Conservation (phyloP, 176 grass and related monocot genomes). For the Carex myosuroides region DNA sequence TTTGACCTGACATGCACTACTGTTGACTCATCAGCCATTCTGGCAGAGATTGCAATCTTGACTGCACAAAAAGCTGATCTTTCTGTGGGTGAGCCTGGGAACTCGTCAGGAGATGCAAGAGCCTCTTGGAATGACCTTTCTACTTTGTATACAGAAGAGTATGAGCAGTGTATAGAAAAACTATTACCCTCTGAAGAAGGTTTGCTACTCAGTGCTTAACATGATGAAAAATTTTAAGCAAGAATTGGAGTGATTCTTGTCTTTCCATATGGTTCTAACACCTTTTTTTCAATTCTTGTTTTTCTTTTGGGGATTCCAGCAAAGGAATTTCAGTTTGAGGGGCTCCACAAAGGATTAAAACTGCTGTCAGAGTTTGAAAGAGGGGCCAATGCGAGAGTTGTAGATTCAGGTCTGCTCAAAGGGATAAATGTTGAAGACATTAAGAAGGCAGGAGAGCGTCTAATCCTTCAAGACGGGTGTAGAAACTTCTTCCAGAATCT, state of each 20-base stretch:
- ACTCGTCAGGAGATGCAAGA: conserved; percentile 50
- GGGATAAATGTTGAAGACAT: conserved; percentile 91
- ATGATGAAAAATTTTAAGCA: conserved; percentile 18
- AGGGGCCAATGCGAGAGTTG: conserved; percentile 75
- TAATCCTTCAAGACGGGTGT: conserved; percentile 86
- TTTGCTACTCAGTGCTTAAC: conserved; percentile 25
- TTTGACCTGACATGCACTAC: conserved; percentile 97
- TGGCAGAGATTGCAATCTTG: conserved; percentile 87
- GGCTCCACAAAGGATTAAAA: conserved; percentile 55
- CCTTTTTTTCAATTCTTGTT: conserved; percentile 25
- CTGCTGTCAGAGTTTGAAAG: conserved; percentile 86
- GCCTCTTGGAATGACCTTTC: conserved; percentile 67
- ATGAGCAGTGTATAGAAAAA: conserved; percentile 76
- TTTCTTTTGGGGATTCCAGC: conserved; percentile 36
- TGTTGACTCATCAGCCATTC: conserved; percentile 84
- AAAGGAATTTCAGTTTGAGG: conserved; percentile 56
- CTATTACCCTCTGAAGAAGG: conserved; percentile 72
- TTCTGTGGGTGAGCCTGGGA: conserved; percentile 13
- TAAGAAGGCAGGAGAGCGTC: conserved; percentile 73
- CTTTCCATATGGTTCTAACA: neutral
- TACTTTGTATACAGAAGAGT: conserved; percentile 73
- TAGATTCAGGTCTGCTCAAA: conserved; percentile 72
- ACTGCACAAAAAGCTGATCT: conserved; percentile 61
- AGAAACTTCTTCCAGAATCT: conserved; percentile 79
- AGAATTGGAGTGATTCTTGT: neutral